These are phyloP conservation scores for Maudiozyma barnettii DNA, from an alignment of 805 yeast species.

Conservation along the genomic window DNA sequence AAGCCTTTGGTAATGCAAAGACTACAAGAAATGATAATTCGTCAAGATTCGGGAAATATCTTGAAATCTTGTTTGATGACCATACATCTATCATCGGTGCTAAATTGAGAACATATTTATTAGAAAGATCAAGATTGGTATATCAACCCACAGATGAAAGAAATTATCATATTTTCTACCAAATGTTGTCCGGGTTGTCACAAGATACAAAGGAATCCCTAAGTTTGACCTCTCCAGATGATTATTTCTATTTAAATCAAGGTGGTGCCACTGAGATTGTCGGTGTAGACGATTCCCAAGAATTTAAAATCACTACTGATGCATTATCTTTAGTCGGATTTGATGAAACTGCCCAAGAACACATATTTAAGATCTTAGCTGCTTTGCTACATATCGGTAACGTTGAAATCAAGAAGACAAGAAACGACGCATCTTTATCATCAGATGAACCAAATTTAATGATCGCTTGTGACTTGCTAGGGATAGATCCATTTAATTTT, in stretches of 20 bases:
- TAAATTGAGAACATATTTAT: constrained; percentile 78
- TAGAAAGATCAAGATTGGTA: constrained; percentile 89
- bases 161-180: constrained; percentile 92
- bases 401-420: constrained; percentile 72
- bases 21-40: constrained; percentile 86
- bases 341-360: constrained; percentile 43
- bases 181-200: constrained; percentile 65
- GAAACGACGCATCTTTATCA: constrained; percentile 71
- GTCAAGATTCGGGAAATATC: constrained; percentile 88
- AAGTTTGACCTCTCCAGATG: constrained; percentile 53
- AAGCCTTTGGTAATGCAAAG: constrained; percentile 90
- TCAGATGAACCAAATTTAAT: constrained; percentile 81
- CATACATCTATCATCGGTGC: constrained; percentile 84
- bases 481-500: constrained; percentile 61
- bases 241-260: constrained; percentile 77
- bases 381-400: constrained; percentile 91
- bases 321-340: constrained; percentile 80
- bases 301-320: constrained; percentile 62
- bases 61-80: constrained; percentile 78
- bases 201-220: constrained; percentile 44
- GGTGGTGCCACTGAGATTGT: constrained; percentile 66
- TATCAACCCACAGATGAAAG: constrained; percentile 88
- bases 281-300: constrained; percentile 75
- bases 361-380: constrained; percentile 71
- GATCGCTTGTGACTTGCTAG: constrained; percentile 76